These are phyloP conservation scores for Phytophthora multivora DNA, from an alignment of 352 stramenopile genomes.

Conservation along the genomic window DNA sequence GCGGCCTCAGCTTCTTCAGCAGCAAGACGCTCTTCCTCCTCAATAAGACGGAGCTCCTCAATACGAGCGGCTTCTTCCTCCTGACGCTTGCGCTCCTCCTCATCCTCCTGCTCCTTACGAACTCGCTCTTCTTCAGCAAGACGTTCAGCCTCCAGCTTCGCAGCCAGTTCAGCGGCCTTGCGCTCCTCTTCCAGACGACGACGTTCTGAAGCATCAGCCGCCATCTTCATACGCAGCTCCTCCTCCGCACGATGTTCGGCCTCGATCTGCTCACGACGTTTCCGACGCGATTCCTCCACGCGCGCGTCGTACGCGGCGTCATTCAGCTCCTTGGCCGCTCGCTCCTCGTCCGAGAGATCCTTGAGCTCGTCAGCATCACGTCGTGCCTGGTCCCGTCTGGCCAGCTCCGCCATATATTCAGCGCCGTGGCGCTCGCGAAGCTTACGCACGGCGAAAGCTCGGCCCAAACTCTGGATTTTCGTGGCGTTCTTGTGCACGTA, in stretches of 20 bases:
- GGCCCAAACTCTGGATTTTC: constrained; percentile 83
- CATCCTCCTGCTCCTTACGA: constrained; percentile 20
- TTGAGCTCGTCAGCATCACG: constrained; percentile 67
- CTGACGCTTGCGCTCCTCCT: constrained; percentile 28
- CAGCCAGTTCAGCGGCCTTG: constrained; percentile 36
- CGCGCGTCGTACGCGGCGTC: constrained; percentile 77
- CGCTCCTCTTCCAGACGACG: constrained; percentile 45
- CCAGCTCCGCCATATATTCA: constrained; percentile 82
- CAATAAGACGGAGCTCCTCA: constrained; percentile 32
- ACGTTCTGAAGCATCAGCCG: constrained; percentile 47
- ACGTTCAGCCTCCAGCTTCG: constrained; percentile 36
- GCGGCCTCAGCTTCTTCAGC: constrained; percentile 38
- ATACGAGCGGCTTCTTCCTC: constrained; percentile 30
- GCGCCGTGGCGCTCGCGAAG: constrained; percentile 76
- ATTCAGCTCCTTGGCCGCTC: constrained; percentile 45
- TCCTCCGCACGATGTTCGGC: constrained; percentile 62
- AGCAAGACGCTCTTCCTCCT: constrained; percentile 40
- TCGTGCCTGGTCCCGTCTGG: constrained; percentile 63
- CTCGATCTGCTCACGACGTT: constrained; percentile 78
- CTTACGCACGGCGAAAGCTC: constrained; percentile 77
- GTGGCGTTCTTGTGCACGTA: constrained; percentile 90
- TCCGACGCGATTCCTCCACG: constrained; percentile 80
- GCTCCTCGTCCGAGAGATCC: constrained; percentile 68
- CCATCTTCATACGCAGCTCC: constrained; percentile 55
- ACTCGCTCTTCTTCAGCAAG: constrained; percentile 42